Conservation (phyloP, 495 filamentous ascomycete species). For the Penicillium parvum region DNA sequence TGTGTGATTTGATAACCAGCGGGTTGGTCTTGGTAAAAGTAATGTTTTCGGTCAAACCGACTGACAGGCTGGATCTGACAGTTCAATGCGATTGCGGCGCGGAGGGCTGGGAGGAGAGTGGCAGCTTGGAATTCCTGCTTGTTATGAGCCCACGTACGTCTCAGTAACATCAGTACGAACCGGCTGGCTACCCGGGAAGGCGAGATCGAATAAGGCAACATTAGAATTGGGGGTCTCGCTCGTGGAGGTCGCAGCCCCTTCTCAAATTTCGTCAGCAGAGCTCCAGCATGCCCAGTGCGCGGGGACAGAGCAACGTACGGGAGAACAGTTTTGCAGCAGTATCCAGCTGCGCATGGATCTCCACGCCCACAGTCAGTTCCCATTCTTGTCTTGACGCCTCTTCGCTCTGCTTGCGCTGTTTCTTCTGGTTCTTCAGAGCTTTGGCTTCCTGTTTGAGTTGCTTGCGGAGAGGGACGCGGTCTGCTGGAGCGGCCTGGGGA, state of each 20-base stretch:
- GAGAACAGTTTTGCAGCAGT: conserved; percentile 84
- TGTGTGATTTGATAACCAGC: conserved; percentile 97
- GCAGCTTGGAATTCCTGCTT: conserved; percentile 67
- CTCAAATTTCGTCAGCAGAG: neutral
- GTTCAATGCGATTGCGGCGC: conserved; percentile 79
- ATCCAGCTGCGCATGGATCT: conserved; percentile 96
- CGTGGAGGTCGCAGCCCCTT: conserved; percentile 62
- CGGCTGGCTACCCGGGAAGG: conserved; percentile 85
- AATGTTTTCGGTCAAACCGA: conserved; percentile 93
- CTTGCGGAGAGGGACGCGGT: conserved; percentile 60
- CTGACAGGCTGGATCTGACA: conserved; percentile 73
- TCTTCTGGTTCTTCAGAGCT: conserved; percentile 35
- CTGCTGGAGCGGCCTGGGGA: conserved; percentile 25
- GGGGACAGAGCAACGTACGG: conserved; percentile 25
- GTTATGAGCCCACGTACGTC: conserved; percentile 6
- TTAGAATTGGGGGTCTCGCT: conserved; percentile 73
- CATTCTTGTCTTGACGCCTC: conserved; percentile 50
- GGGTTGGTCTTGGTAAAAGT: conserved; percentile 98
- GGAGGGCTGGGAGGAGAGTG: conserved; percentile 80
- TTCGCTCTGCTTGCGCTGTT: conserved; percentile 33
- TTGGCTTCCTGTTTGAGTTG: conserved; percentile 71
- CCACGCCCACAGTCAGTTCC: conserved; percentile 92
- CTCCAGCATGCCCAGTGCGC: neutral
- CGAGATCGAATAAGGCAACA: conserved; percentile 83
- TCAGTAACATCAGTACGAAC: conserved; percentile 25